Percentiles rank a stretch among this genome's conserved stretches.
Evolutionary conservation across 768 basidiomycete species (phyloP).

Genomic region (Amanita polypyramis): DNA sequence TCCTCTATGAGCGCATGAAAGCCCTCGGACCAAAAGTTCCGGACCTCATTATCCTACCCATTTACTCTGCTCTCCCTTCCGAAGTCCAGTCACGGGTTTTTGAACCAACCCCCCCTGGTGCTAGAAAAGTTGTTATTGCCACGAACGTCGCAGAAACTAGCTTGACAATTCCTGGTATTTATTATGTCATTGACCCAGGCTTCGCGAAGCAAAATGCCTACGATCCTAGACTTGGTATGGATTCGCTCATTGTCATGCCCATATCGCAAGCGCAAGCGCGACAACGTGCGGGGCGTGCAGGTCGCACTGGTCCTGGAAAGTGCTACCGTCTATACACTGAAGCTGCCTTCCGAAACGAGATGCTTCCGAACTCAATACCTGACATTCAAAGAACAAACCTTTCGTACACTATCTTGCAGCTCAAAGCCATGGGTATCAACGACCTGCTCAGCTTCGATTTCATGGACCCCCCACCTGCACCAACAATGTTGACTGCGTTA

Average conservation of each 20-base stretch:
- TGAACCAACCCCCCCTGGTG: conserved; percentile 93
- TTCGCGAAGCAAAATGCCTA: conserved; percentile 99
- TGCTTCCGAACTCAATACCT: conserved; percentile 95
- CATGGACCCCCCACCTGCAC: conserved; percentile 98
- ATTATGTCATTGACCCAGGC: conserved; percentile 97
- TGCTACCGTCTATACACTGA: conserved; percentile 98
- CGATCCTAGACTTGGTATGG: conserved; percentile 96
- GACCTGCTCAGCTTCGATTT: conserved; percentile 97
- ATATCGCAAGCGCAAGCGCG: conserved; percentile 98
- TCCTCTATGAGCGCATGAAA: conserved; percentile 97
- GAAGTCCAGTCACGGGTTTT: conserved; percentile 98
- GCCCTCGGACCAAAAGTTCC: conserved; percentile 98
- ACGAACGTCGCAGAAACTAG: conserved; percentile 99
- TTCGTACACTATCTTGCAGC: conserved; percentile 82
- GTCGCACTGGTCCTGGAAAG: conserved; percentile 96
- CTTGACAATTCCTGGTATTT: conserved; percentile 96
- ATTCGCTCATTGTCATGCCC: conserved; percentile 96
- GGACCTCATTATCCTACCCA: conserved; percentile 91
- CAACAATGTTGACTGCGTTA: conserved; percentile 92
- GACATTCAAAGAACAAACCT: conserved; percentile 97
- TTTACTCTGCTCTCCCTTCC: conserved; percentile 96
- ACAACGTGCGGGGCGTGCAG: conserved; percentile 92
- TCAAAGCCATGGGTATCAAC: conserved; percentile 99
- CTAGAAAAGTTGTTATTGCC: conserved; percentile 99
- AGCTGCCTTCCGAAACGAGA: conserved; percentile 96